Conservation (phyloP, 192 early-diverging fungal species). For the Irineochytrium annulatum region DNA sequence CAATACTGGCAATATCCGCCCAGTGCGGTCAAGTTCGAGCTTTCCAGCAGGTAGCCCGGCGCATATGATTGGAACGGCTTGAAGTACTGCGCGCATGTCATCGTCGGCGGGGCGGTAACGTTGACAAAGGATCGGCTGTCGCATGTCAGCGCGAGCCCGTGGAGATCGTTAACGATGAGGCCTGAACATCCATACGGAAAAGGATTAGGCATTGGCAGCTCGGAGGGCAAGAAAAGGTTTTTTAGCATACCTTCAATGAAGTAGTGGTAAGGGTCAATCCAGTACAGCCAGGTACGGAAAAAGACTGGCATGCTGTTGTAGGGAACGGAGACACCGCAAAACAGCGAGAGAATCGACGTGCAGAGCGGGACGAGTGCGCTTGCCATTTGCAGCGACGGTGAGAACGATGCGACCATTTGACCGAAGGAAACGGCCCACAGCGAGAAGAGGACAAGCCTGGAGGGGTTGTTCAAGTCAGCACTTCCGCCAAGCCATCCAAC, state of each 20-base stretch:
- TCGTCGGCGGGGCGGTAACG: not conserved
- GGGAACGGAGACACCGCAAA: conserved; percentile 67
- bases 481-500: not conserved
- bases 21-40: not conserved
- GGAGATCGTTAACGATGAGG: conserved; percentile 14
- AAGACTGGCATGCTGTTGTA: conserved; percentile 10
- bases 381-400: conserved; percentile 54
- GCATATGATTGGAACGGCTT: not conserved
- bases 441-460: conserved; percentile 36
- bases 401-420: conserved; percentile 64
- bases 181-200: too few relatives aligned
- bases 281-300: conserved; percentile 18
- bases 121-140: not conserved
- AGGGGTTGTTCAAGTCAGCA: not conserved
- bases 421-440: conserved; percentile 68
- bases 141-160: not conserved
- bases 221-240: not conserved
- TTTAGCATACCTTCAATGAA: conserved; percentile 17
- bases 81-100: conserved; percentile 17
- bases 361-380: conserved; percentile 66
- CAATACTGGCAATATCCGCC: conserved; percentile 14
- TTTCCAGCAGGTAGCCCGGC: conserved; percentile 11
- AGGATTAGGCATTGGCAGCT: not conserved
- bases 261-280: conserved; percentile 25
- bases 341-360: conserved; percentile 63